A percentile compares a stretch with the other conserved stretches of the same genome.
Evolutionary conservation across 2,329 filamentous ascomycete genomes (phyloP).

Genomic region (Stromatinia cepivora): DNA sequence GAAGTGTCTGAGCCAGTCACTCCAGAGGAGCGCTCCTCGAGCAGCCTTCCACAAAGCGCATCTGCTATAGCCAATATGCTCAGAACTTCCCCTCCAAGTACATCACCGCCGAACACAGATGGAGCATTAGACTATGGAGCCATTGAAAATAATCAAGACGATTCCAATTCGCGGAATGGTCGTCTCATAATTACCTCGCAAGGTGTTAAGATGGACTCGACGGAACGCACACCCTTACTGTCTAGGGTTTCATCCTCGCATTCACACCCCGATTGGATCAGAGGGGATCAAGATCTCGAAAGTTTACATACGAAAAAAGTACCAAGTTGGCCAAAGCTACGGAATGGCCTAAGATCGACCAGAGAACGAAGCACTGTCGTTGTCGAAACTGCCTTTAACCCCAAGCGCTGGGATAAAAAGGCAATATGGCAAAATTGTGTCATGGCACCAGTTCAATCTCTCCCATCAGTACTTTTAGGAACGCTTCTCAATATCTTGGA

Average conservation of each 20-base stretch:
- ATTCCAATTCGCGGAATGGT: conserved; percentile 24
- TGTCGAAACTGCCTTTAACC: conserved; percentile 50
- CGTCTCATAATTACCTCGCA: conserved; percentile 33
- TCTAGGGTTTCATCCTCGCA: conserved; percentile 27
- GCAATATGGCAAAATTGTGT: conserved; percentile 64
- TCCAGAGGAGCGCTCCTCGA: conserved; percentile 44
- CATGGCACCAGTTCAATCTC: conserved; percentile 65
- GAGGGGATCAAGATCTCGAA: conserved; percentile 40
- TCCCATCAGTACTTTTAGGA: conserved; percentile 87
- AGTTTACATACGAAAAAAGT: conserved; percentile 30
- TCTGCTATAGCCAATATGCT: conserved; percentile 55
- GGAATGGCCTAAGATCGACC: conserved; percentile 32
- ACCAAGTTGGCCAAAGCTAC: conserved; percentile 38
- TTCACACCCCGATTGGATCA: conserved; percentile 38
- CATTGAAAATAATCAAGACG: conserved; percentile 17
- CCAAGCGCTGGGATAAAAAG: conserved; percentile 70
- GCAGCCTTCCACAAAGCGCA: conserved; percentile 42
- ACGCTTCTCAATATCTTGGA: conserved; percentile 90
- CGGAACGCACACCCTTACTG: conserved; percentile 40
- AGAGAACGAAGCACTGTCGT: conserved; percentile 29
- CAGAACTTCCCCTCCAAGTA: conserved; percentile 42
- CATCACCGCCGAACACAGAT: conserved; percentile 28
- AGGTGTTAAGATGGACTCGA: conserved; percentile 32
- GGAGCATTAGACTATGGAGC: conserved; percentile 21
- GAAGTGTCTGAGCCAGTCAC: conserved; percentile 62